Base-by-base conservation (phyloP, 164 flowering plant species). In the Sextonia rubra region DNA sequence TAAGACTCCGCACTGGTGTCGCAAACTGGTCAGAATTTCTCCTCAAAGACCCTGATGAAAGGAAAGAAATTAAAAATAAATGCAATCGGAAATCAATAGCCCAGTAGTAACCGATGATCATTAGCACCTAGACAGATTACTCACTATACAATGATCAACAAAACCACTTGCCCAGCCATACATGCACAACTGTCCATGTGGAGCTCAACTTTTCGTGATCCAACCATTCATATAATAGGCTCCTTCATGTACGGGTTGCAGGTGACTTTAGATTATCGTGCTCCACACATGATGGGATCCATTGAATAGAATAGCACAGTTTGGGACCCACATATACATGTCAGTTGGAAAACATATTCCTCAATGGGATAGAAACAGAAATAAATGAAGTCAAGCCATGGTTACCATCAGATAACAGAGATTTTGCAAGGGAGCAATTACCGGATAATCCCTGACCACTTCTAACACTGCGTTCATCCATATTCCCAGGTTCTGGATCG, bases 401-500 rank as follows among this genome's bases (percentile, higher is more conserved):
- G n/a, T 52, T 27, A 29, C 24, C 14, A 52, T 8, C 23, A 32
- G 14, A 56, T n/a, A 29, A 29, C 7, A 29, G 22, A 8, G 72
- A 7, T 20, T 27, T 15, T 9, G 6, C 3, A 15, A 44, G 12
- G 30, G 6, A 27, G 30, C 14, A 2, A 15, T 71, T 65, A 72
- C 75, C 79, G 22, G 69, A 68, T 30, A 83, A 73, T 71, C 75
- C 71, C 64, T 76, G 76, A 52, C 72, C 71, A 74, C 70, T 32
- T 64, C 52, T 65, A 71, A 61, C 76, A 60, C 66, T 47, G 52
- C 75, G 75, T 27, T 77, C 70, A 32, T 77, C 76, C 24, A 82
- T 69, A 58, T 86, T 89, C 24, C 77, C 58, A 25, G 92, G 87
- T 25, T 84, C 89, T 18, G 91, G 90, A 76, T 85, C 89, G 77